Percentiles rank a stretch among this genome's conserved stretches.
These are phyloP conservation scores for Rhynchospora tenuis DNA, from an alignment of 176 grass and related monocot species.

Conservation along the genomic window DNA sequence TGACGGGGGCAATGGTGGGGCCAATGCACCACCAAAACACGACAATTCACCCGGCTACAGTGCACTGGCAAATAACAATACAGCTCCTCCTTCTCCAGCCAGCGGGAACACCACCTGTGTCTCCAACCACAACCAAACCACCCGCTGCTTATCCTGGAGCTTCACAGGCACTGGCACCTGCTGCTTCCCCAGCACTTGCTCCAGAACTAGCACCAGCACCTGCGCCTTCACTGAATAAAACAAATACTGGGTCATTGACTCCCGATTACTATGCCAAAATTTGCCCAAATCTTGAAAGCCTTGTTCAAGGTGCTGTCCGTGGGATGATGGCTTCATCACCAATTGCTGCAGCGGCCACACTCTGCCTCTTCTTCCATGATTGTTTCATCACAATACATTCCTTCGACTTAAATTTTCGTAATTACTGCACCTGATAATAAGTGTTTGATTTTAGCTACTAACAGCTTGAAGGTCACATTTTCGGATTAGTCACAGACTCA, in stretches of 20 bases:
- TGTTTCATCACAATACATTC: conserved; percentile 23
- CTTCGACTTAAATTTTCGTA: neutral
- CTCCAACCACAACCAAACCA: neutral
- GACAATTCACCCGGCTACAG: neutral
- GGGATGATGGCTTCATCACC: conserved; percentile 25
- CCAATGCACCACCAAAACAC: neutral
- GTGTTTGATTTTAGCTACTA: too few species aligned
- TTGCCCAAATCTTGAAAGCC: conserved; percentile 40
- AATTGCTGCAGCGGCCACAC: conserved; percentile 29
- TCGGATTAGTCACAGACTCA: too few species aligned
- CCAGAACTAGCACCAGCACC: neutral
- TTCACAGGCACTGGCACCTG: neutral
- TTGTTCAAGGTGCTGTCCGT: conserved; percentile 33
- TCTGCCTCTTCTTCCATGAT: conserved; percentile 57
- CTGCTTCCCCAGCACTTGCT: neutral
- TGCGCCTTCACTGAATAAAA: neutral
- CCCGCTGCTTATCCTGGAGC: neutral
- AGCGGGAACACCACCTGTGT: neutral
- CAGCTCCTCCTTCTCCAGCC: neutral
- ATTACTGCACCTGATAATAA: neutral
- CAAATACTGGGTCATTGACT: neutral
- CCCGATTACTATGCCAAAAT: conserved; percentile 33
- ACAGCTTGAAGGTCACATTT: too few species aligned
- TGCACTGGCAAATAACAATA: neutral
- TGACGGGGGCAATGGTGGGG: neutral